phyloP scores from a whole-genome alignment of 2,329 filamentous ascomycete genomes.

The Cryphonectria japonica region DNA sequence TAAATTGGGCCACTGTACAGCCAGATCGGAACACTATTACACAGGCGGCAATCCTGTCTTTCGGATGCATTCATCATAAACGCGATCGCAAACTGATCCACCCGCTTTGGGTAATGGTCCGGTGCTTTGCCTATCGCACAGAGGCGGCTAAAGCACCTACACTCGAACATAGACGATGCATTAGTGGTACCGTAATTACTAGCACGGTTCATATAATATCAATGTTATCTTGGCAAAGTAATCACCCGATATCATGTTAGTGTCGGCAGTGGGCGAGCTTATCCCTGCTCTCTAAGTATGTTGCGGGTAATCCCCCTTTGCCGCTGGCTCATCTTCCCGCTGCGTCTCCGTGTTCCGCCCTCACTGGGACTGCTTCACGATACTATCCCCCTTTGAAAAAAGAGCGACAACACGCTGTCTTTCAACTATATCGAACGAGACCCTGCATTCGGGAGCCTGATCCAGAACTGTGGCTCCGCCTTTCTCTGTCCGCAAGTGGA shows the following conservation, averaged over 20 bases:
- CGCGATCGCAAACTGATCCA: background rate
- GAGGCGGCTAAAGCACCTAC: conserved; percentile 1
- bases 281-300: background rate
- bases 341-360: background rate
- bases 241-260: background rate
- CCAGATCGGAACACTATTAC: background rate
- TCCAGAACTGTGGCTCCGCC: background rate
- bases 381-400: background rate
- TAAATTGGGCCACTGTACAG: background rate
- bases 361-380: background rate
- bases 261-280: background rate
- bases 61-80: background rate
- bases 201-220: background rate
- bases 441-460: background rate
- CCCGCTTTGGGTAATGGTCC: background rate
- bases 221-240: background rate
- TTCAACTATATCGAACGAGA: background rate
- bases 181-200: background rate
- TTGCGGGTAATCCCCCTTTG: background rate
- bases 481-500: background rate
- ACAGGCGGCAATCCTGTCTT: background rate
- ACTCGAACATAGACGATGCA: background rate
- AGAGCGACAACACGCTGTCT: background rate
- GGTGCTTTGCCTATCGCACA: background rate
- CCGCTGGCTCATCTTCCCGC: background rate